Percentiles rank a stretch among this genome's conserved stretches.
Conservation (phyloP, 768 basidiomycete genomes). For the Paxillus rubicundulus region DNA sequence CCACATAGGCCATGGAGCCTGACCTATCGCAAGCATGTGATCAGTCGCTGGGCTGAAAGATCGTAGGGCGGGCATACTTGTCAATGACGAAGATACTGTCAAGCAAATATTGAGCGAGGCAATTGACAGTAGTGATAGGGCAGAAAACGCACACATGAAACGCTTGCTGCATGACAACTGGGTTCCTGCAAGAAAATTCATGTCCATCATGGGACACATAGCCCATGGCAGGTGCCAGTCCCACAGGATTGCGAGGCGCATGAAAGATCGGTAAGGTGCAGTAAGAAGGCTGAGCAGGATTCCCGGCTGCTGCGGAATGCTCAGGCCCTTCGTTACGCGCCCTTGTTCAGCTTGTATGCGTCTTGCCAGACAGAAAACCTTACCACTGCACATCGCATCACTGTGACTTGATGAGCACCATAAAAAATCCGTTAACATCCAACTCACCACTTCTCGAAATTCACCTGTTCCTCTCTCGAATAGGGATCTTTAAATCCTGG, state of each 20-base stretch:
- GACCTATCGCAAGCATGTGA: constrained; percentile 33
- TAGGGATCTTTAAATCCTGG: constrained; percentile 58
- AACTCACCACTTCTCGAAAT: constrained; percentile 47
- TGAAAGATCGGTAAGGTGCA: constrained; percentile 54
- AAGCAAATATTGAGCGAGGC: not conserved
- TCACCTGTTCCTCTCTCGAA: constrained; percentile 45
- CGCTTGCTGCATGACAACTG: constrained; percentile 44
- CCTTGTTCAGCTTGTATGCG: too few species aligned
- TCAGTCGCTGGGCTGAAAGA: too few species aligned
- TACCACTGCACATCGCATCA: constrained; percentile 46
- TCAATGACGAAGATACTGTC: constrained; percentile 23
- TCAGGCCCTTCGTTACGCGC: too few species aligned
- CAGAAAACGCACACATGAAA: constrained; percentile 50
- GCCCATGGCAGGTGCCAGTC: constrained; percentile 38
- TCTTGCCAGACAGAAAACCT: not conserved
- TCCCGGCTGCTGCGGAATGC: constrained; percentile 25
- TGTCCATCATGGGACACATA: constrained; percentile 54
- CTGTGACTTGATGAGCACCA: constrained; percentile 18
- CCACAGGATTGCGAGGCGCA: constrained; percentile 34
- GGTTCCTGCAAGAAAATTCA: constrained; percentile 48
- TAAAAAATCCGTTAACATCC: too few species aligned
- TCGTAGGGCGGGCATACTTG: too few species aligned
- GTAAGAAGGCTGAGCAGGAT: constrained; percentile 44
- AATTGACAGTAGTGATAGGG: too few species aligned
- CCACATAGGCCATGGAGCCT: constrained; percentile 40